Conservation (phyloP, 805 yeast genomes). For the Wickerhamia fluorescens region DNA sequence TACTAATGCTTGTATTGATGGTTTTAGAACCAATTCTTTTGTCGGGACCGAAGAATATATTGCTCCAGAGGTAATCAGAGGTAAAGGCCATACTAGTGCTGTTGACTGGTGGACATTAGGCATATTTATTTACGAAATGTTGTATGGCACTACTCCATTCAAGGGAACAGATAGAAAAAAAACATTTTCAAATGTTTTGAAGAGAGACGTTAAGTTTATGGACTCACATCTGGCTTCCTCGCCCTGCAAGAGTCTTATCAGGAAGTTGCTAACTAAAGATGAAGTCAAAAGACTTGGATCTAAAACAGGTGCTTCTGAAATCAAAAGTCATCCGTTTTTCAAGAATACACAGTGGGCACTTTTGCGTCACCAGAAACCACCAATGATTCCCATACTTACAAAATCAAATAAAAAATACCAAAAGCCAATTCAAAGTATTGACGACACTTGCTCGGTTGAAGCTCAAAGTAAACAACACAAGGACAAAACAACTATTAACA, state of each 20-base stretch:
- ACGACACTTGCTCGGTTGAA: conserved; percentile 2
- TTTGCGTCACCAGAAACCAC: conserved; percentile 87
- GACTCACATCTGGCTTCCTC: conserved; percentile 63
- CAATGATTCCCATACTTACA: conserved; percentile 80
- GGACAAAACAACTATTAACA: conserved; percentile 1
- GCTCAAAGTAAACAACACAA: background rate
- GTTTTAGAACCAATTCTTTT: conserved; percentile 94
- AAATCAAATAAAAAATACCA: conserved; percentile 14
- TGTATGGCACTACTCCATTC: conserved; percentile 93
- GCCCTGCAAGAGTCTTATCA: conserved; percentile 70
- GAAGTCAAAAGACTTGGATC: conserved; percentile 87
- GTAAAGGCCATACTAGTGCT: conserved; percentile 95
- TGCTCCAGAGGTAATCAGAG: conserved; percentile 96
- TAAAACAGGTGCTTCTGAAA: conserved; percentile 89
- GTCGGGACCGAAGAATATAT: conserved; percentile 99
- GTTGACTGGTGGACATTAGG: conserved; percentile 99
- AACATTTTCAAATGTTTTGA: conserved; percentile 83
- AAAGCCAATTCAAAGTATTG: conserved; percentile 9
- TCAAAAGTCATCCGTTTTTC: conserved; percentile 86
- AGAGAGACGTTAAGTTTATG: conserved; percentile 74
- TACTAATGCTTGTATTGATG: conserved; percentile 92
- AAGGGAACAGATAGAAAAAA: conserved; percentile 85
- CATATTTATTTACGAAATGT: conserved; percentile 86
- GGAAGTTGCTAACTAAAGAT: conserved; percentile 79
- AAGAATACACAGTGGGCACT: conserved; percentile 94